Evolutionary conservation across 257 asterid species (phyloP), one percentile per base, ranked within the genome.

Genomic region (Fraxinus americana): DNA sequence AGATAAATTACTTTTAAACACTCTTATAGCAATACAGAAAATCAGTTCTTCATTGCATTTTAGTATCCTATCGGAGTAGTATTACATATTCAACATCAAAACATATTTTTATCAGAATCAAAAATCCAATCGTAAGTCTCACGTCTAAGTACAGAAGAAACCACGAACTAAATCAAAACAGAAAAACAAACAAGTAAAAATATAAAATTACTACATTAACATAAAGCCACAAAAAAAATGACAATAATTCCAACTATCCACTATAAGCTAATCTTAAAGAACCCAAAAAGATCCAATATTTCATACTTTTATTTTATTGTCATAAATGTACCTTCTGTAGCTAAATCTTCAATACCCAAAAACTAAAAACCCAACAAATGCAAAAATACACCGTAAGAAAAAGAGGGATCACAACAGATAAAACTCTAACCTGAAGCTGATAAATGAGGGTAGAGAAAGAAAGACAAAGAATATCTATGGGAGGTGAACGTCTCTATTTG

Each of bases 161-260:
- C 72, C 67, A 72, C 45, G 75, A 48, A 59, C 71, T 71, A 78
- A 36, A 35, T 30, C 34, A 67, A 35, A 71, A 8, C 25, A 16
- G 23, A 21, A 4, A 38, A 2, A 16, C 69, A 54, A 59, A 32
- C 76, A 63, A 68, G 39, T 74, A 9, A 69, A 78, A 50, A 77
- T 1, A 72, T 1, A 52, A 16, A 52, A 52, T 52, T 23, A 52
- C 7, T 23, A 34, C 12, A 76, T 68, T 39, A 74, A 70, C 70
- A 72, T 67, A 54, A 72, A 82, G 77, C 71, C 71, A 75, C 75
- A 7, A 43, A 80, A 77, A 2, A 39, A 75, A 39, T 74, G 52
- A 25, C 73, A 43, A 82, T 54, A 67, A 73, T 73, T 23, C 52
- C 63, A 59, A 54, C 71, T 39, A 66, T 45, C 76, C 78, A 38